Evolutionary conservation across 805 yeast genomes (phyloP).

Genomic region (Ogataea pilisensis): DNA sequence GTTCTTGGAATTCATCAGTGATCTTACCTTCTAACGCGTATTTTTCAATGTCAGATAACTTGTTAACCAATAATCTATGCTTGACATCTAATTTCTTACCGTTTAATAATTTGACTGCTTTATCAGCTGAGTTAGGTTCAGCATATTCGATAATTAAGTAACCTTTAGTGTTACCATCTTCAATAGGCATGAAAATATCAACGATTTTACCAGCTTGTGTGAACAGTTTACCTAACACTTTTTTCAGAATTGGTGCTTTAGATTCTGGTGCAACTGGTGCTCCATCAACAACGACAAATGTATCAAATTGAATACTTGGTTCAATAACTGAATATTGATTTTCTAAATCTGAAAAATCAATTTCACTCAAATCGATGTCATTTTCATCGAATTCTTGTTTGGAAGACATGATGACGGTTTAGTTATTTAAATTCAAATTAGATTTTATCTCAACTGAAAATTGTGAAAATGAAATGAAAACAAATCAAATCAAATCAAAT

Average conservation of each 20-base stretch:
- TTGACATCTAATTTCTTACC: slow-evolving; percentile 91
- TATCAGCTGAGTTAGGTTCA: slow-evolving; percentile 59
- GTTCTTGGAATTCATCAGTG: slow-evolving; percentile 61
- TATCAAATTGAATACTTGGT: slow-evolving; percentile 61
- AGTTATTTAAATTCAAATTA: slow-evolving; percentile 1
- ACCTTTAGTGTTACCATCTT: slow-evolving; percentile 79
- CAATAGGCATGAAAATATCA: slow-evolving; percentile 79
- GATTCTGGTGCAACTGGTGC: slow-evolving; percentile 93
- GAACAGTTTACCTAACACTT: slow-evolving; percentile 80
- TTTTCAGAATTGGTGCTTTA: slow-evolving; percentile 77
- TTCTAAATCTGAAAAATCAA: slow-evolving; percentile 85
- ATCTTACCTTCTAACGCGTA: slow-evolving; percentile 64
- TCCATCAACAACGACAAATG: slow-evolving; percentile 85
- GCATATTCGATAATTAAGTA: slow-evolving; percentile 80
- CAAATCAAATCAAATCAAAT: too few relatives aligned
- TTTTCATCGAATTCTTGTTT: slow-evolving; percentile 25
- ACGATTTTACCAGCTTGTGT: slow-evolving; percentile 73
- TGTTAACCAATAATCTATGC: slow-evolving; percentile 84
- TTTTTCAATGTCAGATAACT: slow-evolving; percentile 76
- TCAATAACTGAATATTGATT: slow-evolving; percentile 58
- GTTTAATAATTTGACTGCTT: slow-evolving; percentile 76
- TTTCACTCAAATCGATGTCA: slow-evolving; percentile 50
- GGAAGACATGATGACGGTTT: slow-evolving; percentile 16
- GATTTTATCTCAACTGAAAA: too few relatives aligned
- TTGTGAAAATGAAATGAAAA: too few relatives aligned